phyloP scores from a whole-genome alignment of 257 asterid genomes.

The Osmanthus fragrans region DNA sequence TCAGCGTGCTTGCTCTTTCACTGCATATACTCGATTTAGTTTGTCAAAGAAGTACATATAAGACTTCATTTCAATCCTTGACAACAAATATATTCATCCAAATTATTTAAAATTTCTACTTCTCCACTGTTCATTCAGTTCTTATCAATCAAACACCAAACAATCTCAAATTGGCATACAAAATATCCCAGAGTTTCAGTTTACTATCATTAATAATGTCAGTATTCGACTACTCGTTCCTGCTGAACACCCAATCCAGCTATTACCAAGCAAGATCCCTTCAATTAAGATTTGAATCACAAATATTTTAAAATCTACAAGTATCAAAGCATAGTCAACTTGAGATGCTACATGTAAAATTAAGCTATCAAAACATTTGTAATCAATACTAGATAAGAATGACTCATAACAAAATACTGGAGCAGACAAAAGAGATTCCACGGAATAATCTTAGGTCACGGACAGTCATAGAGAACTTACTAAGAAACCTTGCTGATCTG shows the following conservation, averaged over 20 bases:
- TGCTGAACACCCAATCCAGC: neutral
- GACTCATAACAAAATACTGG: neutral
- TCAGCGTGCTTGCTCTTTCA: neutral
- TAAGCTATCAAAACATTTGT: neutral
- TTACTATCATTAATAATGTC: neutral
- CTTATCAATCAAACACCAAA: slow-evolving; percentile 10
- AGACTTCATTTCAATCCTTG: neutral
- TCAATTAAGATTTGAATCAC: neutral
- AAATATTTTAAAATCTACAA: neutral
- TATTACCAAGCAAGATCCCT: slow-evolving; percentile 11
- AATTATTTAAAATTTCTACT: neutral
- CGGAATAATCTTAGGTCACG: neutral
- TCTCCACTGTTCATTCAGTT: neutral
- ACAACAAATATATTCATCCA: neutral
- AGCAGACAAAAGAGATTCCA: neutral
- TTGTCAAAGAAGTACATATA: neutral
- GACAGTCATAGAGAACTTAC: slow-evolving; percentile 44
- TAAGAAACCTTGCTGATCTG: slow-evolving; percentile 94
- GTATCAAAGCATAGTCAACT: no score
- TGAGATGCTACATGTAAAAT: neutral
- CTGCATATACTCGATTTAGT: neutral
- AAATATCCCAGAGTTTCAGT: slow-evolving; percentile 11
- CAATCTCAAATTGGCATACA: neutral
- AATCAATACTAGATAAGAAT: neutral
- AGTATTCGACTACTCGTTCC: neutral